Percentiles rank a stretch among this genome's conserved stretches.
Conservation (phyloP, 192 early-diverging fungal genomes). For the Oehlia diaphana region DNA sequence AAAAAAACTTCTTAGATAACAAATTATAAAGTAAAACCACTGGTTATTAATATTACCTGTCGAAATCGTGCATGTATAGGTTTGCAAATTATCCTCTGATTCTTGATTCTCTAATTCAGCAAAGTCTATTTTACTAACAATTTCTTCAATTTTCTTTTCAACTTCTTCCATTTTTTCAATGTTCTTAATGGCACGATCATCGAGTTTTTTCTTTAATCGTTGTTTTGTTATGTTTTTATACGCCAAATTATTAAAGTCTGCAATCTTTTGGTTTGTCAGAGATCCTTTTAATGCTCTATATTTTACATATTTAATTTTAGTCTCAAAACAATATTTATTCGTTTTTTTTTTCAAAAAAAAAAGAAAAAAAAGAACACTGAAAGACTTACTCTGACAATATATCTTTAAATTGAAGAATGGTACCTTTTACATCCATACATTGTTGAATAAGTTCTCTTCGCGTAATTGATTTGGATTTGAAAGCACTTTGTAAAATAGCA, state of each 20-base stretch:
- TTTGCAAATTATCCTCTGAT: slow-evolving; percentile 32
- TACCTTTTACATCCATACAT: neutral
- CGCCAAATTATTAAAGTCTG: slow-evolving; percentile 44
- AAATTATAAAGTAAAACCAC: neutral
- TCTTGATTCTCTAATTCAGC: slow-evolving; percentile 36
- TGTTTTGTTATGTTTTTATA: slow-evolving; percentile 40
- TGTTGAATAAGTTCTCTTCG: slow-evolving; percentile 23
- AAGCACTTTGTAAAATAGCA: slow-evolving; percentile 11
- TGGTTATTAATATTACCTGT: slow-evolving; percentile 30
- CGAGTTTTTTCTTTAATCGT: slow-evolving; percentile 39
- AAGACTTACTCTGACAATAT: slow-evolving; percentile 27
- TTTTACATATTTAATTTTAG: no score
- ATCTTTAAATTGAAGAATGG: slow-evolving; percentile 14
- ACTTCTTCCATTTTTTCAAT: slow-evolving; percentile 37
- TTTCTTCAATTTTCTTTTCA: slow-evolving; percentile 35
- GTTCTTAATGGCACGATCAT: slow-evolving; percentile 41
- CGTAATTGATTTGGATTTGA: neutral
- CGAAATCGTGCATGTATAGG: slow-evolving; percentile 38
- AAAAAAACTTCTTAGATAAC: neutral
- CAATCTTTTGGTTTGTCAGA: slow-evolving; percentile 42
- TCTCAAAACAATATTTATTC: no score
- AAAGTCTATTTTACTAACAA: slow-evolving; percentile 37
- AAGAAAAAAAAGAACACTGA: neutral
- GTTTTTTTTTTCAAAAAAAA: neutral
- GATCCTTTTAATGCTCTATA: slow-evolving; percentile 31